Conservation (phyloP, 805 yeast species). For the Zygosaccharomyces bailii region DNA sequence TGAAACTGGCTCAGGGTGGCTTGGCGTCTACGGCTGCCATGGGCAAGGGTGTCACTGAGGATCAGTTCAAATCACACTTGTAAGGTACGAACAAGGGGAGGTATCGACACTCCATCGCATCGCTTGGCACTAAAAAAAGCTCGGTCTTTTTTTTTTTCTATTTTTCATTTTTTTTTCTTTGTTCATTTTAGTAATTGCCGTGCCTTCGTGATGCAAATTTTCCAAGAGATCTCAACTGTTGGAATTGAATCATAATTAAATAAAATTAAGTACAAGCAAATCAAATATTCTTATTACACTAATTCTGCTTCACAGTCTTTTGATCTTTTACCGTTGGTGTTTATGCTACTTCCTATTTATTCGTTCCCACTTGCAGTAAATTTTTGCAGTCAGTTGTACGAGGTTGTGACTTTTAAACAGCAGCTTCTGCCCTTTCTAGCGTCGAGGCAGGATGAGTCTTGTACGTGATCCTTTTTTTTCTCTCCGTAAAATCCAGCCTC, state of each 20-base stretch:
- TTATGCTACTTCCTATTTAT: too few species aligned
- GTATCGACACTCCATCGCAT: too few species aligned
- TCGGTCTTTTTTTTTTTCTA: neutral
- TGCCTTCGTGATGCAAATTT: neutral
- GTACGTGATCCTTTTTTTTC: constrained; percentile 1
- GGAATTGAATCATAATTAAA: neutral
- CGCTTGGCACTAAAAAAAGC: neutral
- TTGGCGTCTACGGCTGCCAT: constrained; percentile 93
- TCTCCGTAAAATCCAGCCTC: neutral
- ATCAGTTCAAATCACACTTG: constrained; percentile 63
- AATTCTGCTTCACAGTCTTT: neutral
- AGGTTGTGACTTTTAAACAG: too few species aligned
- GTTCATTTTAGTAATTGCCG: neutral
- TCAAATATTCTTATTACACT: neutral
- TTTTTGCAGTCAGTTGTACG: too few species aligned
- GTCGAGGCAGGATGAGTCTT: too few species aligned
- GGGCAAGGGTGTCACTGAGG: constrained; percentile 98
- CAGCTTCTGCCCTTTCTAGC: too few species aligned
- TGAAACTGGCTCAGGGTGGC: constrained; percentile 91
- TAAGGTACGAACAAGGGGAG: neutral
- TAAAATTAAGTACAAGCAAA: neutral
- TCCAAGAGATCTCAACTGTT: neutral
- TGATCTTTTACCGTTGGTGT: too few species aligned
- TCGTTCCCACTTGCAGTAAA: too few species aligned
- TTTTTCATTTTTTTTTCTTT: constrained; percentile 1